Evolutionary conservation across 179 eudicot species (phyloP).

Genomic region (Silene coronaria): DNA sequence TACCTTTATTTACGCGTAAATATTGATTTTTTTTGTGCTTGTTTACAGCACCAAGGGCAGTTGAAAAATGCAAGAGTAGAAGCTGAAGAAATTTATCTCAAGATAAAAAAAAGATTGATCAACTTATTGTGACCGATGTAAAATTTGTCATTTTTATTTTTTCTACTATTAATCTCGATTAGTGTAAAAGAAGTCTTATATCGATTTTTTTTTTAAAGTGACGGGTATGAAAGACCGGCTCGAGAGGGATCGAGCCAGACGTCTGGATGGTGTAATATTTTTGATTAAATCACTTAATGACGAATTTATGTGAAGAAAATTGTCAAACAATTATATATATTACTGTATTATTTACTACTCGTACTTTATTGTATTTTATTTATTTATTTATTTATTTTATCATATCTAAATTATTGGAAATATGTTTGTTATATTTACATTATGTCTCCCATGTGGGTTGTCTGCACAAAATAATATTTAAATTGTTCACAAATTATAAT

Average conservation of each 20-base stretch:
- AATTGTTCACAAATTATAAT: constrained; percentile 13
- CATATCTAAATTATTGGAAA: too few species aligned
- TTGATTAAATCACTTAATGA: constrained; percentile 22
- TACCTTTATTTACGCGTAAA: too few species aligned
- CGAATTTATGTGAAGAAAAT: constrained; percentile 26
- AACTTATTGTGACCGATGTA: constrained; percentile 24
- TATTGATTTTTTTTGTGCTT: background rate
- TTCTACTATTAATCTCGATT: constrained; percentile 1
- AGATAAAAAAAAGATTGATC: background rate
- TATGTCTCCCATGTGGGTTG: constrained; percentile 1
- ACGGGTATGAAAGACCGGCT: constrained; percentile 34
- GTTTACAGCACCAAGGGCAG: constrained; percentile 45
- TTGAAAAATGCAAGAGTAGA: constrained; percentile 45
- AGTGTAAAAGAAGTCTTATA: constrained; percentile 25
- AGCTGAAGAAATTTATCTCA: constrained; percentile 21
- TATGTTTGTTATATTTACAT: background rate
- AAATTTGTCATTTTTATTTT: constrained; percentile 19
- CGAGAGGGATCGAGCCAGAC: constrained; percentile 39
- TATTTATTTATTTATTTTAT: too few species aligned
- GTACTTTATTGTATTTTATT: background rate
- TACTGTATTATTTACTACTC: background rate
- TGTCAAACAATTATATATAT: constrained; percentile 19
- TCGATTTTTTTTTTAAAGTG: constrained; percentile 15
- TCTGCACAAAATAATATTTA: background rate
- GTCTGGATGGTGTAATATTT: constrained; percentile 35